Base-by-base conservation (phyloP, 352 stramenopile species). In the Detonula confervacea region DNA sequence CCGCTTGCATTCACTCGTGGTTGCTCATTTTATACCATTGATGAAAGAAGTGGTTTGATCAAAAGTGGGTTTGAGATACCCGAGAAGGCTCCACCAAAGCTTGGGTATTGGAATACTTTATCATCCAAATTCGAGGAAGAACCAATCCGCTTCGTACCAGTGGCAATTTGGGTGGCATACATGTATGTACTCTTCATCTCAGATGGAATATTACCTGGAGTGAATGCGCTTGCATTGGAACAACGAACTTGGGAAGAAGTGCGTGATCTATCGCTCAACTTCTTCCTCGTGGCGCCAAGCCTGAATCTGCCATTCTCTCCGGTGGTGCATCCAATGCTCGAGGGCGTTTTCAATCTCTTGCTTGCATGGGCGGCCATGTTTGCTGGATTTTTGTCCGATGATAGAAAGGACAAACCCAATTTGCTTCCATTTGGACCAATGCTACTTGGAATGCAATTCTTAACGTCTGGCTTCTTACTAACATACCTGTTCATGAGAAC, bases 291-390 rank as follows among this genome's bases (percentile, higher is more conserved):
- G 1, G 71, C 80, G 51, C 91, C 91, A 2, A 56, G 88, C 30
- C 47, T 94, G 16, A 59, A 89, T 35, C 65, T 91, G 7, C 77
- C 84, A 16, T 92, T 91, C 39, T 83, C 83, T 42, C 89, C 89
- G 0, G 74, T 91, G 0, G 83, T 94, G 0, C 89, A 95, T 80
- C 89, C 91, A 8, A 85, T 87, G 59, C 67, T 95, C 4, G 91
- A 95, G 60, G 91, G 82, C 12, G 79, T 94, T 1, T 95, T 95
- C 60, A 95, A 95, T 78, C 39, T 94, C n/a, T 52, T 94, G 9
- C 77, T 95, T 27, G 83, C 83, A 20, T 95, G 89, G 89, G 87
- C 91, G 12, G 89, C 87, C 25, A 79, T 95, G 65, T 95, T 95
- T 80, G 86, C 83, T 12, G 88, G 89, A 1, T 95, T 95, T 70